Conservation (phyloP, 2,329 filamentous ascomycete genomes). For the Ascochyta pisi region DNA sequence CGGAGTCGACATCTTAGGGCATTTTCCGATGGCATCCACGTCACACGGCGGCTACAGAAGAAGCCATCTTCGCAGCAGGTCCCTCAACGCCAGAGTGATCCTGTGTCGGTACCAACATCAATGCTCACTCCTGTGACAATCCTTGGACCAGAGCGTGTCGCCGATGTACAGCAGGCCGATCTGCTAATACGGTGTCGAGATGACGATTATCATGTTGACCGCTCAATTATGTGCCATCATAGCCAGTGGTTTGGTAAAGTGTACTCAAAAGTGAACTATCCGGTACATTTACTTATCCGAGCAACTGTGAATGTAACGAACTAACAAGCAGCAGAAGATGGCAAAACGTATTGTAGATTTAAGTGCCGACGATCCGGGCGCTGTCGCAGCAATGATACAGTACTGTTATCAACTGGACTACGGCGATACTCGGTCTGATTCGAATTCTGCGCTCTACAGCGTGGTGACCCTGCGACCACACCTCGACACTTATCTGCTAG, state of each 20-base stretch:
- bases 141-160: slow-evolving; percentile 15
- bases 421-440: slow-evolving; percentile 29
- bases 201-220: slow-evolving; percentile 41
- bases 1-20: slow-evolving; percentile 10
- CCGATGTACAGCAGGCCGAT: slow-evolving; percentile 34
- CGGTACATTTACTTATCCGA: slow-evolving; percentile 14
- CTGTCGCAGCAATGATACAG: slow-evolving; percentile 44
- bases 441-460: slow-evolving; percentile 27
- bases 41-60: slow-evolving; percentile 13
- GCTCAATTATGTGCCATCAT: slow-evolving; percentile 40
- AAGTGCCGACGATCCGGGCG: slow-evolving; percentile 39
- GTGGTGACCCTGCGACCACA: slow-evolving; percentile 34
- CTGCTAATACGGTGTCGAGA: slow-evolving; percentile 36
- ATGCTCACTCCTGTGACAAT: slow-evolving; percentile 17
- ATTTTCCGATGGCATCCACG: slow-evolving; percentile 8
- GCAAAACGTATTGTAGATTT: slow-evolving; percentile 37
- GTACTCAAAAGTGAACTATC: slow-evolving; percentile 34
- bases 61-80: slow-evolving; percentile 14
- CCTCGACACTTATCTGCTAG: slow-evolving; percentile 39
- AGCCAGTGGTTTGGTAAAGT: slow-evolving; percentile 41
- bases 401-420: slow-evolving; percentile 44
- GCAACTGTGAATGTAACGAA: neutral
- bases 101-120: slow-evolving; percentile 8
- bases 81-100: slow-evolving; percentile 11
- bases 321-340: slow-evolving; percentile 29